Conservation (phyloP, 352 stramenopile genomes). For the Globisporangium uncinulatum region DNA sequence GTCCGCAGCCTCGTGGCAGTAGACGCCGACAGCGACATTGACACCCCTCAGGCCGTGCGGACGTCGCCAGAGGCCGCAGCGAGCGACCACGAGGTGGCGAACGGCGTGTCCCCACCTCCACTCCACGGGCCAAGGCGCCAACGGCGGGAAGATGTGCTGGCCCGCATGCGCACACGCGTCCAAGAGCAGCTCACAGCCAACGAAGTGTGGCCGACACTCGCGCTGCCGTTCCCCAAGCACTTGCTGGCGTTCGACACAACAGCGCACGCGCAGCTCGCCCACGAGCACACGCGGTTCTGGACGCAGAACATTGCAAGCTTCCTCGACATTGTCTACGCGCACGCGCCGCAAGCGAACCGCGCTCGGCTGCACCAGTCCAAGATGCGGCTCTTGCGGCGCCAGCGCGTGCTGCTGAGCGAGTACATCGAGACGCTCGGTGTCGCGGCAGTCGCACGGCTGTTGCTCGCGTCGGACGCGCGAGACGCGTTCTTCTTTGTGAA, state of each 20-base stretch:
- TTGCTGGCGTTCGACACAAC: constrained; percentile 1
- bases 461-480: neutral
- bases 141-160: neutral
- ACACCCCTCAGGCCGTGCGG: too few relatives aligned
- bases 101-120: neutral
- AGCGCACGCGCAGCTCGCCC: neutral
- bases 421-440: constrained; percentile 8
- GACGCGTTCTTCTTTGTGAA: constrained; percentile 8
- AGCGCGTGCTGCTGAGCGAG: constrained; percentile 2
- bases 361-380: neutral
- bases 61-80: too few relatives aligned
- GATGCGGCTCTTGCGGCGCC: neutral
- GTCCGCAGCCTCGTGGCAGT: too few relatives aligned
- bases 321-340: constrained; percentile 4
- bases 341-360: neutral
- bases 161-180: neutral
- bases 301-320: neutral
- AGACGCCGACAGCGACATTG: too few relatives aligned
- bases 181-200: neutral
- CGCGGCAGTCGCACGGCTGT: neutral
- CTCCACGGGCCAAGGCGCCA: neutral
- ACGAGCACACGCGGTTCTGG: constrained; percentile 2
- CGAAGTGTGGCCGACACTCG: neutral
- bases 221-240: constrained; percentile 6
- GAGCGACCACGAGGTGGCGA: neutral